These are phyloP conservation scores for Ambrosia artemisiifolia DNA, from an alignment of 129 eudicot genomes.

Conservation along the genomic window DNA sequence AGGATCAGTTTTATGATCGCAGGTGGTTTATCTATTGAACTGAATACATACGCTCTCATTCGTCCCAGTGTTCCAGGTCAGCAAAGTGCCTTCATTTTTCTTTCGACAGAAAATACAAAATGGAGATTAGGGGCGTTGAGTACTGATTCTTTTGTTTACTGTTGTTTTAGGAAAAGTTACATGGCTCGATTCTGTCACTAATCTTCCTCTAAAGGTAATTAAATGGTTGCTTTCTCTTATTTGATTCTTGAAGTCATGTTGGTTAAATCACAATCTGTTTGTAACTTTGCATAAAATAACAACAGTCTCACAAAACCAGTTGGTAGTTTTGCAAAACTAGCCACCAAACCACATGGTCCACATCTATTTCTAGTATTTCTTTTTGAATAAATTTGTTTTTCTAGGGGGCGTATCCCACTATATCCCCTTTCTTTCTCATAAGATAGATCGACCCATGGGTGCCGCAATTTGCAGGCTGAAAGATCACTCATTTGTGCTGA, in stretches of 20 bases:
- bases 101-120: neutral
- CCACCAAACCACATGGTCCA: neutral
- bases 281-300: neutral
- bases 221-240: neutral
- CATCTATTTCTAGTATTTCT: neutral
- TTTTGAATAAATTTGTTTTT: neutral
- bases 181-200: conserved; percentile 96
- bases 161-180: conserved; percentile 60
- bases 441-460: neutral
- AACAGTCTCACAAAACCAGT: neutral
- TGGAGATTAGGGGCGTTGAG: neutral
- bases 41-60: conserved; percentile 82
- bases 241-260: neutral
- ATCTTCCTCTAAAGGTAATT: conserved; percentile 80
- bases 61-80: conserved; percentile 93
- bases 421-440: neutral
- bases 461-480: conserved; percentile 53
- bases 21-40: conserved; percentile 72
- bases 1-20: conserved; percentile 65
- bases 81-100: conserved; percentile 8
- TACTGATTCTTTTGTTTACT: conserved; percentile 15
- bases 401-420: neutral
- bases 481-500: conserved; percentile 91
- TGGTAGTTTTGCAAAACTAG: neutral
- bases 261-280: conserved; percentile 6